A percentile compares a stretch with the other conserved stretches of the same genome.
Evolutionary conservation across 257 asterid genomes (phyloP).

Genomic region (Penstemon barbatus): DNA sequence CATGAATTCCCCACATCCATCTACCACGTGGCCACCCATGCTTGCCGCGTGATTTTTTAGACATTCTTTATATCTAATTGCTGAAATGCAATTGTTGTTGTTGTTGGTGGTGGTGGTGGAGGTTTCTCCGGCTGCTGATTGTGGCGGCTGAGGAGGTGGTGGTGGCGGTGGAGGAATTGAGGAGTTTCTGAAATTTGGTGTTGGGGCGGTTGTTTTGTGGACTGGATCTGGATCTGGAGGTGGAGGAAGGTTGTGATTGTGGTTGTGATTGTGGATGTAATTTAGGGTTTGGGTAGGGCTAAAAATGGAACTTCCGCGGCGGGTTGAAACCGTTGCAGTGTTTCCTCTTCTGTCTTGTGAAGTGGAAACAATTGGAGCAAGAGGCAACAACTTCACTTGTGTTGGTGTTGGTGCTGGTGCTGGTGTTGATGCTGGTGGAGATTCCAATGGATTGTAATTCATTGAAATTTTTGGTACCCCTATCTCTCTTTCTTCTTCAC

Average conservation of each 20-base stretch:
- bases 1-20: slow-evolving; percentile 97
- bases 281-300: slow-evolving; percentile 52
- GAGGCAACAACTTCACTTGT: slow-evolving; percentile 31
- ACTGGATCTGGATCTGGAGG: slow-evolving; percentile 7
- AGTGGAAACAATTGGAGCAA: slow-evolving; percentile 49
- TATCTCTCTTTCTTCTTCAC: no score
- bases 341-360: slow-evolving; percentile 34
- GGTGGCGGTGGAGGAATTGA: slow-evolving; percentile 7
- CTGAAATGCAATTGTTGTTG: no score
- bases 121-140: no score
- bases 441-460: background rate
- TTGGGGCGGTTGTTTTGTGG: slow-evolving; percentile 26
- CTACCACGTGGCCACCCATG: slow-evolving; percentile 64
- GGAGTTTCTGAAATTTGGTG: slow-evolving; percentile 33
- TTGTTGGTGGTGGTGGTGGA: no score
- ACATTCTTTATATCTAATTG: slow-evolving; percentile 59
- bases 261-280: no score
- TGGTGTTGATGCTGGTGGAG: slow-evolving; percentile 17
- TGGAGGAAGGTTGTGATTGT: no score
- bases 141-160: background rate
- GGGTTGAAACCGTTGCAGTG: slow-evolving; percentile 29
- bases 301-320: slow-evolving; percentile 48
- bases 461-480: no score
- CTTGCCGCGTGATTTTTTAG: slow-evolving; percentile 85
- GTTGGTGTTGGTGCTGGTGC: background rate